phyloP scores from a whole-genome alignment of 2,329 filamentous ascomycete genomes.

The Escovopsis sp. region DNA sequence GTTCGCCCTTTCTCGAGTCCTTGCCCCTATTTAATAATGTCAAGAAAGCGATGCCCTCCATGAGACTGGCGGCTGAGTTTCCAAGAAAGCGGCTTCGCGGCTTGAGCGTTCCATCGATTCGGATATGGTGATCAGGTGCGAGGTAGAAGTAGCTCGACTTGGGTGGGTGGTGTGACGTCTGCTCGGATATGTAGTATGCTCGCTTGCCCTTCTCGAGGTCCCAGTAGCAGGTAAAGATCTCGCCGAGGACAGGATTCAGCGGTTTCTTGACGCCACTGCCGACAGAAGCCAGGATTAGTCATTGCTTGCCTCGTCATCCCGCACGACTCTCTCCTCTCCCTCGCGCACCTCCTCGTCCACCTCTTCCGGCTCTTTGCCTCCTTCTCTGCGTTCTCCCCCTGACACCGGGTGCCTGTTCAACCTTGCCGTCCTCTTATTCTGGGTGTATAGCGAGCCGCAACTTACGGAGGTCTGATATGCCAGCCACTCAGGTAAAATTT shows the following conservation, averaged over 20 bases:
- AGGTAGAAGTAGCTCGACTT: constrained; percentile 99
- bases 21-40: constrained; percentile 65
- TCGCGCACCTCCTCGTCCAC: too few relatives aligned
- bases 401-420: too few relatives aligned
- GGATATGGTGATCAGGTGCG: constrained; percentile 83
- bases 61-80: constrained; percentile 93
- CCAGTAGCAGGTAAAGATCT: constrained; percentile 93
- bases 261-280: constrained; percentile 94
- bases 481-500: constrained; percentile 98
- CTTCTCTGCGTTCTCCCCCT: too few relatives aligned
- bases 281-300: too few relatives aligned
- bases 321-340: too few relatives aligned
- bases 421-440: too few relatives aligned
- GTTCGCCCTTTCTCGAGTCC: constrained; percentile 55
- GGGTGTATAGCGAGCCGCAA: constrained; percentile 13
- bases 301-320: too few relatives aligned
- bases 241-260: constrained; percentile 88
- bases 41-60: constrained; percentile 90
- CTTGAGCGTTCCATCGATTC: constrained; percentile 91
- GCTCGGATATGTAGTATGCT: constrained; percentile 93
- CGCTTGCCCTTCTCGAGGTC: constrained; percentile 70
- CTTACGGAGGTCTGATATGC: constrained; percentile 95
- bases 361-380: too few relatives aligned
- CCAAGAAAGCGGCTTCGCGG: constrained; percentile 89
- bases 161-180: constrained; percentile 94